Conservation (phyloP, 768 basidiomycete genomes). For the Leccinellum albellum region DNA sequence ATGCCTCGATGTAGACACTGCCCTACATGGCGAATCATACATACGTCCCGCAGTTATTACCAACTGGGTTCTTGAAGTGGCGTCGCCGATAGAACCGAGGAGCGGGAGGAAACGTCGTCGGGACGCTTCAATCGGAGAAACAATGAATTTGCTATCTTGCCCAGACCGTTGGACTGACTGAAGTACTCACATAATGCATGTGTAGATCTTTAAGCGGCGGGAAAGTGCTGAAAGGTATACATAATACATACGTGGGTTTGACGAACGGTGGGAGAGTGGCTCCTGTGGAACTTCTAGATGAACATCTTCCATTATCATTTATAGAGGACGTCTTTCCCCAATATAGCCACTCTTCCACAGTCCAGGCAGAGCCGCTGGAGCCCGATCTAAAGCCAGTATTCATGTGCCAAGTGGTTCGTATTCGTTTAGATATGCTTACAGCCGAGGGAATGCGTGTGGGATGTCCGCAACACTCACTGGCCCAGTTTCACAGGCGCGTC, state of each 20-base stretch:
- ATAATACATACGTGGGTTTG: background rate
- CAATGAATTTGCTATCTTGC: background rate
- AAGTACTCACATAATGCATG: constrained; percentile 3
- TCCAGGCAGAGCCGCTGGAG: constrained; percentile 9
- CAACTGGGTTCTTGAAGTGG: background rate
- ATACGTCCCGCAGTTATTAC: constrained; percentile 1
- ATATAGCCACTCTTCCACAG: constrained; percentile 10
- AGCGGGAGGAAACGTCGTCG: background rate
- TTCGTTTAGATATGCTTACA: too few relatives aligned
- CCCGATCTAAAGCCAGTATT: background rate
- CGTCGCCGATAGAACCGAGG: background rate
- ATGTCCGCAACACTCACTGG: background rate
- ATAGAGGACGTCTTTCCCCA: background rate
- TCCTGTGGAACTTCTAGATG: background rate
- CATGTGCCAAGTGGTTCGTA: background rate
- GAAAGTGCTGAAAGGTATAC: background rate
- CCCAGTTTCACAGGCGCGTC: background rate
- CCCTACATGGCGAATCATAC: background rate
- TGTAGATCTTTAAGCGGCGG: background rate
- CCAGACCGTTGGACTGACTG: background rate
- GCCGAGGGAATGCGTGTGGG: background rate
- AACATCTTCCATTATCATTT: background rate
- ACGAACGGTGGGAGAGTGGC: background rate
- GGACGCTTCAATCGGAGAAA: background rate
- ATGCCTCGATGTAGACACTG: background rate